These are phyloP conservation scores for Austroboletus eburneus DNA, from an alignment of 768 basidiomycete genomes.

Conservation along the genomic window DNA sequence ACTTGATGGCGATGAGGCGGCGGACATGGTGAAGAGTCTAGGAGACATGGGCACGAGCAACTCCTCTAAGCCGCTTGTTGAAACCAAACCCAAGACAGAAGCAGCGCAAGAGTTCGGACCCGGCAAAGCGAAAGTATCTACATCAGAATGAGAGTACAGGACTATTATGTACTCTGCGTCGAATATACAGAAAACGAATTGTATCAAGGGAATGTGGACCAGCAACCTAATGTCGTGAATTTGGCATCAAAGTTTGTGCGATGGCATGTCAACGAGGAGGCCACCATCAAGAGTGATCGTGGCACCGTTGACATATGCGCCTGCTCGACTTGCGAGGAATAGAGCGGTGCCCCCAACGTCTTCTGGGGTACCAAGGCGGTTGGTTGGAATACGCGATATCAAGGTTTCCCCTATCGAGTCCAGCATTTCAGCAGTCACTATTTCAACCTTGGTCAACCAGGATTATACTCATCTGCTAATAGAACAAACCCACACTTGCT, in stretches of 20 bases:
- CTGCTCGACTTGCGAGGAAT: slow-evolving; percentile 58
- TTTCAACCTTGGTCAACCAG: background rate
- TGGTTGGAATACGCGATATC: slow-evolving; percentile 41
- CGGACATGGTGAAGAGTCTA: slow-evolving; percentile 66
- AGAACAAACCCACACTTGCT: slow-evolving; percentile 36
- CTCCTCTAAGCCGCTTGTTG: slow-evolving; percentile 7
- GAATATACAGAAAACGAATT: background rate
- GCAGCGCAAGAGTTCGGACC: slow-evolving; percentile 1
- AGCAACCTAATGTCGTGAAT: background rate
- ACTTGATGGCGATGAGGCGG: slow-evolving; percentile 71
- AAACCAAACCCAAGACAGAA: slow-evolving; percentile 8
- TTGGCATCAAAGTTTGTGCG: slow-evolving; percentile 28
- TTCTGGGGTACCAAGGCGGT: slow-evolving; percentile 56
- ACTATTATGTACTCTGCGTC: slow-evolving; percentile 8
- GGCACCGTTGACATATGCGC: slow-evolving; percentile 60
- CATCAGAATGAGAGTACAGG: slow-evolving; percentile 3
- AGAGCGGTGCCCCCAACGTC: slow-evolving; percentile 62
- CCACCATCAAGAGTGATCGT: slow-evolving; percentile 64
- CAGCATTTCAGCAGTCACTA: slow-evolving; percentile 56
- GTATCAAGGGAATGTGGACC: background rate
- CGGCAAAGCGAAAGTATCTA: background rate
- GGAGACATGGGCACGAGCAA: slow-evolving; percentile 20
- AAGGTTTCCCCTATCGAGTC: slow-evolving; percentile 42
- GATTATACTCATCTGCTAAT: background rate
- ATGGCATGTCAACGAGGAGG: slow-evolving; percentile 39